A percentile compares a stretch with the other conserved stretches of the same genome.
Conservation (phyloP, 2,329 filamentous ascomycete species). For the Ophiostoma sp. region DNA sequence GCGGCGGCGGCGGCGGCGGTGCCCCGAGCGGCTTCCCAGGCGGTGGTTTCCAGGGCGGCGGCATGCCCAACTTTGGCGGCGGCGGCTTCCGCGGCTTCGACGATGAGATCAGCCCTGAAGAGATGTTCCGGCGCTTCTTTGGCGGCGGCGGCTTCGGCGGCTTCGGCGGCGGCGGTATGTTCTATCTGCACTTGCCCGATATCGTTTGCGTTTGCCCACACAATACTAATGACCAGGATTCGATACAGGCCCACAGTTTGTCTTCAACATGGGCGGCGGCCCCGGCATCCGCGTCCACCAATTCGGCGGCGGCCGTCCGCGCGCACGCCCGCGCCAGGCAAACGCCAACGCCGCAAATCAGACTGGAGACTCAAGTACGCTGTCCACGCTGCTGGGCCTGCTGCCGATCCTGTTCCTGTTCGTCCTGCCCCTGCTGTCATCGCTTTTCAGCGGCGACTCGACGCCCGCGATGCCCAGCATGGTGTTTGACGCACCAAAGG, state of each 20-base stretch:
- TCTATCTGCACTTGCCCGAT: background rate
- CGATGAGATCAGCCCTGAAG: conserved; percentile 90
- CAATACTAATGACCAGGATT: conserved; percentile 44
- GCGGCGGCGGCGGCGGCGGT: conserved; percentile 36
- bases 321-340: conserved; percentile 61
- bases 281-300: conserved; percentile 92
- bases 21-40: conserved; percentile 34
- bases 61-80: conserved; percentile 34
- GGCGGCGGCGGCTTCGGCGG: conserved; percentile 62
- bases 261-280: conserved; percentile 90
- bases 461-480: conserved; percentile 59
- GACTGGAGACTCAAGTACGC: conserved; percentile 41
- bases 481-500: conserved; percentile 64
- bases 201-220: background rate
- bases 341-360: conserved; percentile 28
- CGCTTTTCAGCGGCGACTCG: conserved; percentile 60
- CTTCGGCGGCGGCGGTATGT: conserved; percentile 49
- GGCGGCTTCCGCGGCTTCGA: conserved; percentile 57
- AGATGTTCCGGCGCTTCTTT: conserved; percentile 97
- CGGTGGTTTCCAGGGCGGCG: conserved; percentile 45
- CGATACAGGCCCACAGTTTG: conserved; percentile 77
- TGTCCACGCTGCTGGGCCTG: conserved; percentile 62
- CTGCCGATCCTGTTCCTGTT: conserved; percentile 88
- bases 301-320: conserved; percentile 75
- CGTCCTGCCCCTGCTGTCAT: conserved; percentile 75